Evolutionary conservation across 2,329 filamentous ascomycete genomes (phyloP).

Genomic region (Didymella exigua): DNA sequence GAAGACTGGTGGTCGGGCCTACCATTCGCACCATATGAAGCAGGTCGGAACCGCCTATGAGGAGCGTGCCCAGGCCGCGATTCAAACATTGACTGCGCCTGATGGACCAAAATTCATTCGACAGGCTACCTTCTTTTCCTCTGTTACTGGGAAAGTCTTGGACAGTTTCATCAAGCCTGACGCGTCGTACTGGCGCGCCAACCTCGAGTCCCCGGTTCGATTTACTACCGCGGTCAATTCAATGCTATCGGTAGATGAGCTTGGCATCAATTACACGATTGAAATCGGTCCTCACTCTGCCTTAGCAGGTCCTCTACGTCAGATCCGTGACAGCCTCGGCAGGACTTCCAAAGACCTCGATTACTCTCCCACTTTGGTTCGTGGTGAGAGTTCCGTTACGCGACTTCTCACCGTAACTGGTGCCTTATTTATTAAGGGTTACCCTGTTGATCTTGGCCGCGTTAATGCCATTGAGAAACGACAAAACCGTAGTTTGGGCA

Average conservation of each 20-base stretch:
- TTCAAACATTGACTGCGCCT: background rate
- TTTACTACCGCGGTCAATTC: background rate
- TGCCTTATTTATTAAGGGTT: background rate
- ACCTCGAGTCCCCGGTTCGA: background rate
- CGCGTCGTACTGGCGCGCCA: background rate
- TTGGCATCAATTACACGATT: background rate
- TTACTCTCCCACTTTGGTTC: background rate
- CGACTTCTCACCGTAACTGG: background rate
- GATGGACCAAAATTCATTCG: background rate
- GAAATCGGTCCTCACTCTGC: background rate
- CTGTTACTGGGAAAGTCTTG: background rate
- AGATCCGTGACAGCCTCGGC: background rate
- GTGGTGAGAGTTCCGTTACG: background rate
- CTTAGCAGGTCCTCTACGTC: background rate
- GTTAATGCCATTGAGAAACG: background rate
- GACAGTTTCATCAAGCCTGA: background rate
- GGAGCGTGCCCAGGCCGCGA: background rate
- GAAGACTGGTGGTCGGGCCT: constrained; percentile 13
- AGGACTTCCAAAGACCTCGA: background rate
- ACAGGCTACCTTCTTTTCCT: background rate
- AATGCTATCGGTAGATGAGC: background rate
- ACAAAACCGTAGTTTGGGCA: background rate
- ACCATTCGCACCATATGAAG: constrained; percentile 25
- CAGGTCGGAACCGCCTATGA: constrained; percentile 4
- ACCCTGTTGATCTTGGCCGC: background rate